Base-by-base conservation (phyloP, 768 basidiomycete genomes). In the Pleurotus giganteus region DNA sequence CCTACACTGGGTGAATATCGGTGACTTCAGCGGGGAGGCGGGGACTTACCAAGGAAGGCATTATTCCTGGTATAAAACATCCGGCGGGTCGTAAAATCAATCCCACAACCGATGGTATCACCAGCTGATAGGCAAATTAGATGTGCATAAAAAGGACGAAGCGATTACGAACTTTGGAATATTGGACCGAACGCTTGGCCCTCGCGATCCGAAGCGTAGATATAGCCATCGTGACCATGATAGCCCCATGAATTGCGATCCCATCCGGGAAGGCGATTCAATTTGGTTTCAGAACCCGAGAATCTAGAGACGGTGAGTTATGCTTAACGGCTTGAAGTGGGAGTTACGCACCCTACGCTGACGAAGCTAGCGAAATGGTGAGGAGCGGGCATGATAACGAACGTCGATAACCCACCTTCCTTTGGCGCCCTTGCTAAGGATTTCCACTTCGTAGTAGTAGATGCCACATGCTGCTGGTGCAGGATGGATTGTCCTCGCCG, bases 11-110 rank as follows among this genome's bases (percentile, higher is more conserved):
- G 39, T 89, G 39, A 24, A 57, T 56, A 47, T 28, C 39, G 27
- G 39, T 26, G 24, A 24, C 50, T 55, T 32, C 27, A n/a, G 21
- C 19, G 13, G 28, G 50, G 23, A 15, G 31, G 11, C 31, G 27
- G 21, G 36, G 41, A 19, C 55, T 45, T 65, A 88, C 90, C 86
- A 42, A 93, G 75, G 58, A 85, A 76, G 13, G 74, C 68, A 11
- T 92, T 91, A 56, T 96, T 96, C 74, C 89, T 94, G 27, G 94
- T 97, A 67, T 88, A 97, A 70, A 98, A 97, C 0, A 85, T 86
- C 53, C 80, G 78, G 55, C 89, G 79, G 17, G 80, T 83, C 41
- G 85, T 86, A 65, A 94, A 97, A 69, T 98, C 93, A 56, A 98
- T 79, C 1, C 96, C 96, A 63, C 94, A 96, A 9, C 96, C 96